phyloP scores from a whole-genome alignment of 371 early-diverging fungal genomes.

The Lichtheimia ramosa region DNA sequence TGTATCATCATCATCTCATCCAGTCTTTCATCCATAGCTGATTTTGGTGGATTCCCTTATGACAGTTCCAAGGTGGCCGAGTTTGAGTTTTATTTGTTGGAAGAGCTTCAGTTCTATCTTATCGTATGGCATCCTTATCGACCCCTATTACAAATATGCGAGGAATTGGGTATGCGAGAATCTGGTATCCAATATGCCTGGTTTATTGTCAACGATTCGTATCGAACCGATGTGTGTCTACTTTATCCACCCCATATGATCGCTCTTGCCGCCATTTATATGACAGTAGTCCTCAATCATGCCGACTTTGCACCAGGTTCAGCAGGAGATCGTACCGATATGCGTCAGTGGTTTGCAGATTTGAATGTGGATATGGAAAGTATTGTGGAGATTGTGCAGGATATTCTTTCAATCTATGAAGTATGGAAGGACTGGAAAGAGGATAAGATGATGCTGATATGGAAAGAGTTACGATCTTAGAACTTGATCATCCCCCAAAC shows the following conservation, averaged over 20 bases:
- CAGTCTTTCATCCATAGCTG: slow-evolving; percentile 14
- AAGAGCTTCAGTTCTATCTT: slow-evolving; percentile 84
- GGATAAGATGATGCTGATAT: slow-evolving; percentile 45
- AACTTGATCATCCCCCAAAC: too few species aligned
- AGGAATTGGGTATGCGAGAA: slow-evolving; percentile 59
- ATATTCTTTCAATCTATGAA: slow-evolving; percentile 64
- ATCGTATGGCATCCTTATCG: slow-evolving; percentile 90
- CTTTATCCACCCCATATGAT: slow-evolving; percentile 89
- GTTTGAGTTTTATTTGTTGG: slow-evolving; percentile 88
- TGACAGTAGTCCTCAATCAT: slow-evolving; percentile 67
- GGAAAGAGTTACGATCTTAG: slow-evolving; percentile 31
- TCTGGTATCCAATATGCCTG: slow-evolving; percentile 73
- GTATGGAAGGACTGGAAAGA: slow-evolving; percentile 70
- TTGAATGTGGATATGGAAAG: slow-evolving; percentile 73
- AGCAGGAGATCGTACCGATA: slow-evolving; percentile 51
- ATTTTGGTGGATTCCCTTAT: slow-evolving; percentile 66
- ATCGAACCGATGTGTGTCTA: slow-evolving; percentile 73
- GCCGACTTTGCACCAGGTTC: slow-evolving; percentile 48
- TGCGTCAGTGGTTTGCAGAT: slow-evolving; percentile 77
- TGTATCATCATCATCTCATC: not conserved
- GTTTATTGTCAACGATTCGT: slow-evolving; percentile 85
- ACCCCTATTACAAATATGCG: slow-evolving; percentile 62
- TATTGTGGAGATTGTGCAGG: slow-evolving; percentile 69
- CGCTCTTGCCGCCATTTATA: slow-evolving; percentile 79
- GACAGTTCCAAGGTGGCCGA: slow-evolving; percentile 81